These are phyloP conservation scores for Austroboletus eburneus DNA, from an alignment of 768 basidiomycete genomes.

Conservation along the genomic window DNA sequence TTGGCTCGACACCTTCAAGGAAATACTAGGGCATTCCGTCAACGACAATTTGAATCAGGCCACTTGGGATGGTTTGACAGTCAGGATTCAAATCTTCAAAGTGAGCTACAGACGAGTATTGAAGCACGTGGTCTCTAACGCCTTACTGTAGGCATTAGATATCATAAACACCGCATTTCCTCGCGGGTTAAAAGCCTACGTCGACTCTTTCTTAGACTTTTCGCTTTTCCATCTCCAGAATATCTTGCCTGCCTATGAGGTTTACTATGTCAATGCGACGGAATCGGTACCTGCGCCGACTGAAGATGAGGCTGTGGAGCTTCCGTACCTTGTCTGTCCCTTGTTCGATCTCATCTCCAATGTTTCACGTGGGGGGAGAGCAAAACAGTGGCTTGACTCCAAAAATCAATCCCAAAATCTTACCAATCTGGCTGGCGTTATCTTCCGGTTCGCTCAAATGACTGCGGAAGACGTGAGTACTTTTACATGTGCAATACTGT, in stretches of 20 bases:
- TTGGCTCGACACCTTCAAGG: constrained; percentile 90
- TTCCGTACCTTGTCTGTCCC: constrained; percentile 71
- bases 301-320: constrained; percentile 73
- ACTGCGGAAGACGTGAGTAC: constrained; percentile 78
- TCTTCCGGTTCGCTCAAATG: constrained; percentile 80
- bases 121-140: constrained; percentile 1
- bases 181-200: constrained; percentile 58
- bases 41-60: constrained; percentile 53
- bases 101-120: constrained; percentile 36
- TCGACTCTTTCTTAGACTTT: constrained; percentile 54
- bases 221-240: constrained; percentile 57
- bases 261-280: constrained; percentile 55
- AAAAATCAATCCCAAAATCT: constrained; percentile 36
- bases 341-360: constrained; percentile 78
- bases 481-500: background rate
- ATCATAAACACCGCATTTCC: constrained; percentile 81
- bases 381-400: constrained; percentile 58
- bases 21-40: constrained; percentile 61
- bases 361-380: constrained; percentile 59
- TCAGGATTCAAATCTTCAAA: constrained; percentile 83
- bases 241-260: constrained; percentile 56
- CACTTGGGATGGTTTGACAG: constrained; percentile 78
- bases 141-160: constrained; percentile 61
- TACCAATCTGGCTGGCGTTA: constrained; percentile 43
- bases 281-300: constrained; percentile 58